Evolutionary conservation across 2,329 filamentous ascomycete species (phyloP), one percentile per base, ranked within the genome.

Genomic region (Paradendryphiella salina): DNA sequence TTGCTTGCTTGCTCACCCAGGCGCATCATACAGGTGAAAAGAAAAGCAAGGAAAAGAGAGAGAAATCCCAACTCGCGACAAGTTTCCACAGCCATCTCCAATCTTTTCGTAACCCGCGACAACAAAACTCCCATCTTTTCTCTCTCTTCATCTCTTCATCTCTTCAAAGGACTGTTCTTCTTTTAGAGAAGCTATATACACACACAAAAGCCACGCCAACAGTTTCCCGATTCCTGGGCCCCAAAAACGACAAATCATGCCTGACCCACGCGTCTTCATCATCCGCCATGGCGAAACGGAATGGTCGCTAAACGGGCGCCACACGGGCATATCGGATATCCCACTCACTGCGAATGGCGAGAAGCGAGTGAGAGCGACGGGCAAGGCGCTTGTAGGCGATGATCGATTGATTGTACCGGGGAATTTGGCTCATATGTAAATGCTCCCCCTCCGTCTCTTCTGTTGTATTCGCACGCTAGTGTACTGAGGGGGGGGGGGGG

Each of bases 201-300:
- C 23, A 3, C 23, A 9, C 9, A 26, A 9, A 10, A 7, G 6
- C 23, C n/a, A n/a, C n/a, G n/a, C 3, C 23, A 10, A 26, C 21
- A 7, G 23, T 26, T 26, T 3, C 23, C 7, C 8, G n/a, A n/a
- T n/a, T n/a, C n/a, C n/a, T n/a, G n/a, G n/a, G n/a, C n/a, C n/a
- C n/a, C n/a, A n/a, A 6, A 26, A 26, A 10, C 23, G 23, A 26
- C 6, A 5, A 26, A 26, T 10, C 23, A 73, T 73, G 75, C 75
- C 75, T 10, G 76, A 76, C 18, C 77, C 78, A 5, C 72, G 78
- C 41, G 76, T 80, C 67, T 80, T 80, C 72, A 77, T 80, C 56
- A 73, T 80, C 64, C 89, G 92, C 63, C 92, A 96, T 70, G 93
- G 92, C 75, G 90, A 96, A 77, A 97, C 92, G 3, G 90, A 96